phyloP scores from a whole-genome alignment of 129 eudicot species.

The Erigeron canadensis region DNA sequence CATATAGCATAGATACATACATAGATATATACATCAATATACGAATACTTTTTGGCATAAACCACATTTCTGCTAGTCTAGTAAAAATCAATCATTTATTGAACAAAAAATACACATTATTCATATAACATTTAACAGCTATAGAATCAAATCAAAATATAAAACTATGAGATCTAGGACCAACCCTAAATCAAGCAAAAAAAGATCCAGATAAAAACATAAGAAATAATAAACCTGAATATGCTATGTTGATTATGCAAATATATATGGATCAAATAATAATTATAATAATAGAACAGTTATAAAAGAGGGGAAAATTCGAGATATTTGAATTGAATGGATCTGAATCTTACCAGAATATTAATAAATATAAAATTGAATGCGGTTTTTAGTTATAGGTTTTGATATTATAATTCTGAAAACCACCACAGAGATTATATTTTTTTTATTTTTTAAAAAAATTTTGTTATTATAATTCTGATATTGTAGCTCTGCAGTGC shows the following conservation, averaged over 20 bases:
- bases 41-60: not conserved
- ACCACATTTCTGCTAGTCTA: conserved; percentile 13
- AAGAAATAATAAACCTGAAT: not conserved
- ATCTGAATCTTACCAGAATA: conserved; percentile 38
- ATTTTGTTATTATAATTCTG: too few relatives aligned
- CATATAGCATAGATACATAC: not conserved
- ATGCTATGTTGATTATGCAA: conserved; percentile 8
- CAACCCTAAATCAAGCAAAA: conserved; percentile 25
- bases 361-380: not conserved
- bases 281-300: not conserved
- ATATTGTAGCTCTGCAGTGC: not conserved
- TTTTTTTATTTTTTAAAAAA: not conserved
- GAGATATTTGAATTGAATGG: conserved; percentile 6
- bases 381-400: not conserved
- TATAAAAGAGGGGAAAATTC: conserved; percentile 1
- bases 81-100: not conserved
- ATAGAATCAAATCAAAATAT: not conserved
- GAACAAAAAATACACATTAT: not conserved
- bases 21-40: not conserved
- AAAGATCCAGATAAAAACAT: not conserved
- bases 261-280: conserved; percentile 10
- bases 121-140: not conserved
- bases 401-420: conserved; percentile 5
- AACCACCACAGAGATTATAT: not conserved
- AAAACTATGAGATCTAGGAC: conserved; percentile 27